Evolutionary conservation across 176 grass and related monocot species (phyloP).

Genomic region (Bolboschoenus planiculmis): DNA sequence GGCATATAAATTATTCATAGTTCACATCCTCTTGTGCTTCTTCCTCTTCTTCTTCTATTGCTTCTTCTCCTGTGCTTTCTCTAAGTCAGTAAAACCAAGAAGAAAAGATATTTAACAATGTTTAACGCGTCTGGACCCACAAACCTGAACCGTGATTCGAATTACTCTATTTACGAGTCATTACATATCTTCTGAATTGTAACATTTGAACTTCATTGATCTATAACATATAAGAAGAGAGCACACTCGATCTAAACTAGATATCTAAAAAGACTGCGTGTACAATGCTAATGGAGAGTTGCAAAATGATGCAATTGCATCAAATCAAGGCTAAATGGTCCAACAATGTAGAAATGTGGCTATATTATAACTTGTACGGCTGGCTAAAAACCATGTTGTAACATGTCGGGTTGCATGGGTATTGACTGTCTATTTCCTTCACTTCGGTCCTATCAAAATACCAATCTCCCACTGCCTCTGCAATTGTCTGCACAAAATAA

Average conservation of each 20-base stretch:
- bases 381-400: conserved; percentile 19
- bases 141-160: not conserved
- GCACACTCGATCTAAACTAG: not conserved
- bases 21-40: not conserved
- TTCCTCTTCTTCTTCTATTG: not conserved
- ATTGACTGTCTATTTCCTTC: conserved; percentile 45
- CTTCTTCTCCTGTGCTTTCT: not conserved
- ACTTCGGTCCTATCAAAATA: conserved; percentile 40
- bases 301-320: not conserved
- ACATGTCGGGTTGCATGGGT: conserved; percentile 58
- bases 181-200: not conserved
- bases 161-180: not conserved
- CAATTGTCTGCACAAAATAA: conserved; percentile 39
- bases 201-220: not conserved
- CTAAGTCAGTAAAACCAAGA: not conserved
- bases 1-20: not conserved
- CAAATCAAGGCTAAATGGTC: not conserved
- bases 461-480: conserved; percentile 69
- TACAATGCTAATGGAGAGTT: not conserved
- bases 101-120: not conserved
- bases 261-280: not conserved
- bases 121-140: no score
- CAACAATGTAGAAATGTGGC: not conserved
- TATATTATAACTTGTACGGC: conserved; percentile 5
- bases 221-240: not conserved